phyloP scores from a whole-genome alignment of 1,284 basidiomycete species.

The Rhodotorula sp. region DNA sequence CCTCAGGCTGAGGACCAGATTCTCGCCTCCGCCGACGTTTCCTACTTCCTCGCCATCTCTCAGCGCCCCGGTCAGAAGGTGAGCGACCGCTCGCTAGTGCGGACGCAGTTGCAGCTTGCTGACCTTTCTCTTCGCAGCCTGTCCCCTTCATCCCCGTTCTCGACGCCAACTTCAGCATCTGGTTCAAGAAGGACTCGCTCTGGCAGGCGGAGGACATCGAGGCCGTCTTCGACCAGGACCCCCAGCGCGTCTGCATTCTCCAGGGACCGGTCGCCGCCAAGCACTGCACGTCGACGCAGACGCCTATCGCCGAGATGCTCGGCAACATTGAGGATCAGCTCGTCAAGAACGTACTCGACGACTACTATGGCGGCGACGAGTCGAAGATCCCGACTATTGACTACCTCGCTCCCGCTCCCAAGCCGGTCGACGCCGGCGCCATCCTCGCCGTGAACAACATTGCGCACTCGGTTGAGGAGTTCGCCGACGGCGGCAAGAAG shows the following conservation, averaged over 20 bases:
- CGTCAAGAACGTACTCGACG: constrained; percentile 74
- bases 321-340: constrained; percentile 80
- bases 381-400: constrained; percentile 76
- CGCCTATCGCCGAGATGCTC: constrained; percentile 84
- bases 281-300: constrained; percentile 81
- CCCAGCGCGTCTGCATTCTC: constrained; percentile 94
- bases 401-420: constrained; percentile 63
- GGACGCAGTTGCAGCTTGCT: not conserved
- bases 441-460: constrained; percentile 25
- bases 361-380: constrained; percentile 75
- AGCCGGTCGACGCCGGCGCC: constrained; percentile 17
- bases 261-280: constrained; percentile 94
- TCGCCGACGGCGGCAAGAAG: constrained; percentile 42
- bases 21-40: constrained; percentile 90
- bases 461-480: constrained; percentile 39
- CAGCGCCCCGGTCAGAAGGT: constrained; percentile 91
- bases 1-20: constrained; percentile 78
- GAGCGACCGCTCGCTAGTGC: not conserved
- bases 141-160: constrained; percentile 98
- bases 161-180: constrained; percentile 88
- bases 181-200: constrained; percentile 80
- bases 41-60: constrained; percentile 90
- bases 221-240: constrained; percentile 96
- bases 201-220: constrained; percentile 99
- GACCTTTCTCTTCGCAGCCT: constrained; percentile 52